These are phyloP conservation scores for Didymella arachidicola DNA, from an alignment of 2,329 filamentous ascomycete species.

Conservation along the genomic window DNA sequence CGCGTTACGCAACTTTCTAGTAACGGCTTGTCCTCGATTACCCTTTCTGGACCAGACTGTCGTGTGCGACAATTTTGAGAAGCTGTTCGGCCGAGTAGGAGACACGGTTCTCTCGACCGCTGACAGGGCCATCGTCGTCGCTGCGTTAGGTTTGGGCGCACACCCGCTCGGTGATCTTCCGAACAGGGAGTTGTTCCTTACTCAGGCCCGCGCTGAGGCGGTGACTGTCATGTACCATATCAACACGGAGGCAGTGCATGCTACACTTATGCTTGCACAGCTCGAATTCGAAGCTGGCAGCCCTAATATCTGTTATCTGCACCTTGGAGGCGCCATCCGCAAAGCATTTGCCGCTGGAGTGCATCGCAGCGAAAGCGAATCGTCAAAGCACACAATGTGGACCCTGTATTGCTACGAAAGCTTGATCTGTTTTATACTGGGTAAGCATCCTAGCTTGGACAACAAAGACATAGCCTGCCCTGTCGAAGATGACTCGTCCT, in stretches of 20 bases:
- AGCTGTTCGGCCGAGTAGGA: neutral
- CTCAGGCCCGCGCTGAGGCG: constrained; percentile 13
- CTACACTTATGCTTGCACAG: constrained; percentile 10
- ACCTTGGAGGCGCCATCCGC: constrained; percentile 18
- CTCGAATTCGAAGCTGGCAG: constrained; percentile 19
- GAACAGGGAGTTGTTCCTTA: constrained; percentile 4
- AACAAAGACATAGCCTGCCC: constrained; percentile 4
- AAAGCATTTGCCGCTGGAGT: constrained; percentile 21
- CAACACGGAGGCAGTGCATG: constrained; percentile 13
- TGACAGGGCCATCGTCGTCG: constrained; percentile 4
- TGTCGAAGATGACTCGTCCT: neutral
- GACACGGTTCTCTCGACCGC: neutral
- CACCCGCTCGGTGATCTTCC: constrained; percentile 7
- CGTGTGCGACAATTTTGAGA: constrained; percentile 13
- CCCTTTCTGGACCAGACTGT: constrained; percentile 8
- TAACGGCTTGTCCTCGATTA: constrained; percentile 12
- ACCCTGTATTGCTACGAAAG: constrained; percentile 15
- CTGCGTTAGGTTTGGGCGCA: constrained; percentile 11
- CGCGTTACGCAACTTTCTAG: constrained; percentile 16
- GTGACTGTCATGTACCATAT: constrained; percentile 15
- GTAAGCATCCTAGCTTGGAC: constrained; percentile 4
- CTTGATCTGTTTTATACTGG: constrained; percentile 9
- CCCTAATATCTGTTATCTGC: constrained; percentile 20
- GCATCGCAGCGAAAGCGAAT: constrained; percentile 2
- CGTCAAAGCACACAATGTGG: constrained; percentile 15